These are phyloP conservation scores for Dittrichia graveolens DNA, from an alignment of 129 eudicot species.

Conservation along the genomic window DNA sequence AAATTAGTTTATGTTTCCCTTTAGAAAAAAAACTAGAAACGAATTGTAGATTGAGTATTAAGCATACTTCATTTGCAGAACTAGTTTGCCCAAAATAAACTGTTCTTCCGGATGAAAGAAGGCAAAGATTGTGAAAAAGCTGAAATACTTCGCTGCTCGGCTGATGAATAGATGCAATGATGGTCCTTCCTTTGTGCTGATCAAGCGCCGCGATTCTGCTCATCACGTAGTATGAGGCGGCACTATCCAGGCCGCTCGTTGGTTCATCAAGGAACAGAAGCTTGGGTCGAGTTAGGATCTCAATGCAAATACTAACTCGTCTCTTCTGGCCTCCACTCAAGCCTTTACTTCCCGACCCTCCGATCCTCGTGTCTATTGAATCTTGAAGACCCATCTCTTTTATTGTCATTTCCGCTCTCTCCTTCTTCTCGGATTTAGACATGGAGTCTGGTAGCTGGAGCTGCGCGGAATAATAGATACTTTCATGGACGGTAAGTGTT, in stretches of 20 bases:
- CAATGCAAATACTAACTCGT: conserved; percentile 80
- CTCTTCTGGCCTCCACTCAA: conserved; percentile 82
- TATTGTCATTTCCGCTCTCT: conserved; percentile 59
- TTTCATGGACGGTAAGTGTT: conserved; percentile 67
- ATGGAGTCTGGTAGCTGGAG: conserved; percentile 69
- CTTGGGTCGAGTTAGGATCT: conserved; percentile 56
- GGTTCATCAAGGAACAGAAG: conserved; percentile 81
- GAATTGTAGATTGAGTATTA: background rate
- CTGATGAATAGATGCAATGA: conserved; percentile 67
- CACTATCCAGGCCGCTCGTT: conserved; percentile 77
- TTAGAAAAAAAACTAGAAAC: background rate
- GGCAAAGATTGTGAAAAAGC: conserved; percentile 74
- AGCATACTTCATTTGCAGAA: conserved; percentile 48
- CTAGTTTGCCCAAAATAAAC: conserved; percentile 60
- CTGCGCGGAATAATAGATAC: conserved; percentile 64
- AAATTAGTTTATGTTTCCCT: background rate
- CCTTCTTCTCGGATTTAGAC: conserved; percentile 54
- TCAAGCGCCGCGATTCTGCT: conserved; percentile 51
- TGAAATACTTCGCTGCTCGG: conserved; percentile 66
- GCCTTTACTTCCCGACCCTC: conserved; percentile 74
- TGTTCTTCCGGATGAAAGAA: conserved; percentile 54
- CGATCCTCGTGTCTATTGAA: conserved; percentile 64
- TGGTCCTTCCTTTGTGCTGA: conserved; percentile 43
- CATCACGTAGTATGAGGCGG: conserved; percentile 78
- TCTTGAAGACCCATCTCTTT: conserved; percentile 73